These are phyloP conservation scores for Strombidium stylifer DNA, from an alignment of 73 alveolate species.

Conservation along the genomic window DNA sequence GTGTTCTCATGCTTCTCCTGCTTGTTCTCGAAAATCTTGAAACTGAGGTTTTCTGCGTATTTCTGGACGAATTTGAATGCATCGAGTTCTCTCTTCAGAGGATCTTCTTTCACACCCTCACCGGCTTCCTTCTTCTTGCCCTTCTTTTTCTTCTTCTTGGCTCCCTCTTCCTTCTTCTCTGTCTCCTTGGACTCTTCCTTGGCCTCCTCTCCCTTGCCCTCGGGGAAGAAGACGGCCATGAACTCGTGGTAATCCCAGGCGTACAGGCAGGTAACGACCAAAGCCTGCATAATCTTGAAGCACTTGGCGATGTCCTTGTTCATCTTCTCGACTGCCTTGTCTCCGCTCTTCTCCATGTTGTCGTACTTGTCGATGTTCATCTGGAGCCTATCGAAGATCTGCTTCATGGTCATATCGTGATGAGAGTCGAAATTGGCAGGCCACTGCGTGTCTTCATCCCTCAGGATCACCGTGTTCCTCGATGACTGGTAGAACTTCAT, in stretches of 20 bases:
- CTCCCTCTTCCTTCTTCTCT: constrained; percentile 21
- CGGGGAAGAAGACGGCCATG: background rate
- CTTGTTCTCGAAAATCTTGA: background rate
- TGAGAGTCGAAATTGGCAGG: constrained; percentile 21
- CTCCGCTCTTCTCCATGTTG: background rate
- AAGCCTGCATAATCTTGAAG: constrained; percentile 13
- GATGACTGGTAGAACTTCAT: constrained; percentile 27
- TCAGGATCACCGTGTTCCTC: constrained; percentile 2
- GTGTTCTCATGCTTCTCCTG: background rate
- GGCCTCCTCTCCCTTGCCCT: background rate
- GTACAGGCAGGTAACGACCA: background rate
- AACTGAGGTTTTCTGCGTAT: background rate
- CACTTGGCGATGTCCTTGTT: background rate
- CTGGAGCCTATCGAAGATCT: background rate
- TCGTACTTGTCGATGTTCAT: background rate
- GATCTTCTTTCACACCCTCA: background rate
- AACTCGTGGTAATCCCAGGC: background rate
- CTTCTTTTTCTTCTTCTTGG: constrained; percentile 20
- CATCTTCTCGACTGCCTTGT: background rate
- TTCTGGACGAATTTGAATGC: too few species aligned
- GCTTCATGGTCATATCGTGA: constrained; percentile 1
- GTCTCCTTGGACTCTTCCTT: constrained; percentile 16
- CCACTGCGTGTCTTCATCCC: constrained; percentile 60
- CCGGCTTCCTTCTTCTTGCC: background rate
- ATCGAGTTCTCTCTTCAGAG: too few species aligned